Base-by-base conservation (phyloP, 2,329 filamentous ascomycete species). In the Aureobasidium zeae region DNA sequence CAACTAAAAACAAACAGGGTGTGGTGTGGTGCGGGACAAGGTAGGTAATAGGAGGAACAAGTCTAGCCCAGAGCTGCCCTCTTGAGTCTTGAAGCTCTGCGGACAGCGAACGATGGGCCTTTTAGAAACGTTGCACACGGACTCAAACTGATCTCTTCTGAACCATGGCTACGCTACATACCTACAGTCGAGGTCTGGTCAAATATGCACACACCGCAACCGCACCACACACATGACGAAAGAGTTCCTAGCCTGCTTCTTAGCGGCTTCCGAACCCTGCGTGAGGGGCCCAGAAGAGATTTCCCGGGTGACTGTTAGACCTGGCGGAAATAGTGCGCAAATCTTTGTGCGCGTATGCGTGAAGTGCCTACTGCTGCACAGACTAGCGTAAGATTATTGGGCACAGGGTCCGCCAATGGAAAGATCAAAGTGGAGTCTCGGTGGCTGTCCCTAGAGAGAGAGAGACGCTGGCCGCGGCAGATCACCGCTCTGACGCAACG, bases 191-290 rank as follows among this genome's bases (percentile, higher is more conserved):
- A 34, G 30, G 34, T 34, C 39, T 43, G 39, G 39, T 43, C 39
- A 34, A 30, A 43, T 29, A 34, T 43, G 39, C 39, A 43, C 39
- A 34, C 30, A 33, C 29, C 39, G 30, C 30, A 43, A 20, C 39
- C 39, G 39, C 37, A 41, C 37, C 37, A 17, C 32, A n/a, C n/a
- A 37, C 32, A 34, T 45, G 43, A 45, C 43, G 43, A 45, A 45
- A 45, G 43, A 30, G 20, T 21, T 38, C 38, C 38, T 45, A 45
- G 43, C 28, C 34, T 26, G 25, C 16, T 17, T 34, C 8, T 45
- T 45, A 45, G 43, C 32, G 32, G 43, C 43, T 20, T 45, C 25
- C 37, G 37, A 30, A 31, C 33, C 43, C 43, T 30, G 43, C 28
- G 25, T 45, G 28, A 26, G 38, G 25, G 28, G 28, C 28, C n/a